Conservation (phyloP, 345 rosid species). For the Microthlaspi erraticum region DNA sequence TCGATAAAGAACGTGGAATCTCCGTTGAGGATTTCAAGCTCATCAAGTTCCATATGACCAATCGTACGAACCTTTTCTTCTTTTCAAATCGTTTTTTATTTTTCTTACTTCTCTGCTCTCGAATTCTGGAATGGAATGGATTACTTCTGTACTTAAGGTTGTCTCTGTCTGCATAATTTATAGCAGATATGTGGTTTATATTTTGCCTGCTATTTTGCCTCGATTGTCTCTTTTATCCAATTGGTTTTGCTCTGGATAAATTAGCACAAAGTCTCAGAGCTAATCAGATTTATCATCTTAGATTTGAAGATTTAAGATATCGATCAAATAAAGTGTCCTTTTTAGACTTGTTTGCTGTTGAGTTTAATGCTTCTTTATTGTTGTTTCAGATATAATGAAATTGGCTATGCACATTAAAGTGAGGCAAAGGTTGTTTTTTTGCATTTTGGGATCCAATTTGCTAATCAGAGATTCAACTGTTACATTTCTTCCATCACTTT, state of each 20-base stretch:
- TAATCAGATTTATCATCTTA: neutral
- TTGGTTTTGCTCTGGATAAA: neutral
- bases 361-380: conserved; percentile 1
- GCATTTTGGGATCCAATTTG: neutral
- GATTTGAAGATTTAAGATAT: neutral
- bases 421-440: conserved; percentile 76
- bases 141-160: neutral
- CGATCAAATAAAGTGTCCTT: neutral
- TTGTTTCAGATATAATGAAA: conserved; percentile 66
- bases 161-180: neutral
- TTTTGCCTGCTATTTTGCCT: neutral
- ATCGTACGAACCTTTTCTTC: conserved; percentile 49
- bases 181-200: neutral
- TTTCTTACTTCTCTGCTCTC: neutral
- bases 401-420: conserved; percentile 87
- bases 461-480: conserved; percentile 10
- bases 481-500: neutral
- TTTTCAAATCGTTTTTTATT: neutral
- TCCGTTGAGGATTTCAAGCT: conserved; percentile 83
- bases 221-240: neutral
- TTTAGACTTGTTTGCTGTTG: neutral
- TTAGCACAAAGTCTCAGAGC: neutral
- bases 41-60: conserved; percentile 85
- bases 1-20: conserved; percentile 78
- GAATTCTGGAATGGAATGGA: neutral